Conservation (phyloP, 2,329 filamentous ascomycete species). For the Endocalyx cinctus region DNA sequence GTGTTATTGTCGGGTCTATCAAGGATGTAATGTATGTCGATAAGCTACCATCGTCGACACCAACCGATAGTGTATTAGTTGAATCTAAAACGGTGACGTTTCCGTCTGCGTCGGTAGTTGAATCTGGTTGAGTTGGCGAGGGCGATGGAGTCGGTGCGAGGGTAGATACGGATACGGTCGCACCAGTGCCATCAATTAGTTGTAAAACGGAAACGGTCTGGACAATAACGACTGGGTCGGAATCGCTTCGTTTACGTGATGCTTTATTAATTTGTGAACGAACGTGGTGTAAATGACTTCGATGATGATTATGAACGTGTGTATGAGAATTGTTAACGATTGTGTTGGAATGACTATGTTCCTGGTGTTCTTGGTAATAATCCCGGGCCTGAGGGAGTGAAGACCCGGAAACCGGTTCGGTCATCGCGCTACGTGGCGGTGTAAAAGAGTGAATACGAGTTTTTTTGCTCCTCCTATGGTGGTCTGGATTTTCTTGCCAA, state of each 20-base stretch:
- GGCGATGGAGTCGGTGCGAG: slow-evolving; percentile 24
- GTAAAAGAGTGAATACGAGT: slow-evolving; percentile 29
- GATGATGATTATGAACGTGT: slow-evolving; percentile 17
- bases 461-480: slow-evolving; percentile 20
- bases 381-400: slow-evolving; percentile 45
- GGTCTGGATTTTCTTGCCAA: slow-evolving; percentile 14
- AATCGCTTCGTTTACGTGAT: slow-evolving; percentile 16
- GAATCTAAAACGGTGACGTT: slow-evolving; percentile 5
- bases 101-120: slow-evolving; percentile 7
- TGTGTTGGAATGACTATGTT: slow-evolving; percentile 30
- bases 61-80: neutral
- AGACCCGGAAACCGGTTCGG: slow-evolving; percentile 40
- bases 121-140: slow-evolving; percentile 3
- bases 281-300: slow-evolving; percentile 26
- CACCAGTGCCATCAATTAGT: slow-evolving; percentile 44
- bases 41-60: slow-evolving; percentile 17
- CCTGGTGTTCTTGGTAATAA: slow-evolving; percentile 26
- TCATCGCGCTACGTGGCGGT: slow-evolving; percentile 38
- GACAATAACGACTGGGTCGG: slow-evolving; percentile 40
- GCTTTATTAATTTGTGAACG: slow-evolving; percentile 18
- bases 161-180: slow-evolving; percentile 40
- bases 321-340: slow-evolving; percentile 18
- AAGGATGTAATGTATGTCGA: slow-evolving; percentile 14
- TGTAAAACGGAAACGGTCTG: slow-evolving; percentile 53
- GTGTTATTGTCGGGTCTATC: slow-evolving; percentile 22